Conservation (phyloP, 768 basidiomycete genomes). For the Hericium alpestre region DNA sequence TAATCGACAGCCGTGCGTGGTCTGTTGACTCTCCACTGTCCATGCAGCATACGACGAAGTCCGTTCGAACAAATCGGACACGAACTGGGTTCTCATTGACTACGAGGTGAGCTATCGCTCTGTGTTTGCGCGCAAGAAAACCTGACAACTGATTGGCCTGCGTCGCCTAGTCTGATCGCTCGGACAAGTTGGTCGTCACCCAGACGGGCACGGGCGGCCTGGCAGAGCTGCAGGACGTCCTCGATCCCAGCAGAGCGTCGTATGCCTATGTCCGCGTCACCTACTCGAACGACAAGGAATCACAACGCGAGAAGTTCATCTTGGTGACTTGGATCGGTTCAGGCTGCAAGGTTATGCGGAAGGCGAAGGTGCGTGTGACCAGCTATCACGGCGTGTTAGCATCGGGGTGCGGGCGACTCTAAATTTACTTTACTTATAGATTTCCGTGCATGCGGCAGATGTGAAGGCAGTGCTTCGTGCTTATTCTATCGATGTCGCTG, state of each 20-base stretch:
- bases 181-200: conserved; percentile 72
- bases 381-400: neutral
- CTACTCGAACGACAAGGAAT: conserved; percentile 82
- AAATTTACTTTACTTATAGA: conserved; percentile 34
- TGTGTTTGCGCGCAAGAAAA: neutral
- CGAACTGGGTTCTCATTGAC: conserved; percentile 84
- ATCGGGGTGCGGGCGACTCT: neutral
- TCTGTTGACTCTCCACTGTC: neutral
- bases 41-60: conserved; percentile 76
- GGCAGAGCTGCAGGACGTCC: conserved; percentile 56
- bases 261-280: conserved; percentile 78
- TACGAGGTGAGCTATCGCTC: conserved; percentile 50
- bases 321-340: conserved; percentile 79
- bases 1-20: no score
- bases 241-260: conserved; percentile 68
- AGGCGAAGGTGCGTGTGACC: conserved; percentile 59
- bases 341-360: conserved; percentile 81
- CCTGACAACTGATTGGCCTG: neutral
- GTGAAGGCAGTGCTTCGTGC: conserved; percentile 72
- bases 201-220: conserved; percentile 75
- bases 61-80: conserved; percentile 73
- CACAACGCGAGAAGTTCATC: conserved; percentile 80
- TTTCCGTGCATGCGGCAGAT: conserved; percentile 84
- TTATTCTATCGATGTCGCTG: conserved; percentile 84
- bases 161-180: conserved; percentile 46